Base-by-base conservation (phyloP, 2,329 filamentous ascomycete species). In the Fusarium avenaceum region DNA sequence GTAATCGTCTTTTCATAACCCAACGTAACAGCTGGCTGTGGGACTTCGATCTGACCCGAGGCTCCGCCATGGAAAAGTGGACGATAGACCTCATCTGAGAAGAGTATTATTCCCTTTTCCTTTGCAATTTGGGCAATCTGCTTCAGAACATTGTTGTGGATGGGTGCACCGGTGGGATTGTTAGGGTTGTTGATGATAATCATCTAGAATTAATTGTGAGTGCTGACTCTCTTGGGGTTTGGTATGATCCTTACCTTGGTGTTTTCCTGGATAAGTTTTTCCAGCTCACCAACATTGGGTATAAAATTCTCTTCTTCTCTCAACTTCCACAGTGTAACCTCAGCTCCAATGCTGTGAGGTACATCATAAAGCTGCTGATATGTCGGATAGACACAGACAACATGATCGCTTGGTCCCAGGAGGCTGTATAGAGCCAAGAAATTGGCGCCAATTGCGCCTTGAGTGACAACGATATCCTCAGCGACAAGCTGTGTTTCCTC, bases 281-380 rank as follows among this genome's bases (percentile, higher is more conserved):
- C 86, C 28, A 97, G 80, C 61, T 92, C 89, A 7, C 86, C 82
- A 15, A 93, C 77, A 66, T 93, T 85, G 0, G 92, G 87, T 8
- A 90, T 79, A 82, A 90, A 96, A 17, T 85, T 84, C 48, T 92
- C 85, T 22, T 88, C 82, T 39, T 86, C 83, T 48, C 84, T 85
- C 10, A 93, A 83, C 75, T 87, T 88, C 93, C 93, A 97, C 13
- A 95, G 77, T 42, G 89, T 89, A 17, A 96, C 91, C 60, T 92
- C 87, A 1, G 92, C 92, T 0, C 93, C 93, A 7, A 96, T 80
- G 38, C 89, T 90, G 69, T 85, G 83, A 0, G 93, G 92, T 1
- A 96, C 87, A 11, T 88, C 83, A 75, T 95, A 96, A 2, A 97
- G 84, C 72, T 96, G 92, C 76, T 96, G 92, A 73, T 96, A 96